Evolutionary conservation across 2,329 filamentous ascomycete species (phyloP), one percentile per base, ranked within the genome.

Genomic region (Botrytis elliptica): DNA sequence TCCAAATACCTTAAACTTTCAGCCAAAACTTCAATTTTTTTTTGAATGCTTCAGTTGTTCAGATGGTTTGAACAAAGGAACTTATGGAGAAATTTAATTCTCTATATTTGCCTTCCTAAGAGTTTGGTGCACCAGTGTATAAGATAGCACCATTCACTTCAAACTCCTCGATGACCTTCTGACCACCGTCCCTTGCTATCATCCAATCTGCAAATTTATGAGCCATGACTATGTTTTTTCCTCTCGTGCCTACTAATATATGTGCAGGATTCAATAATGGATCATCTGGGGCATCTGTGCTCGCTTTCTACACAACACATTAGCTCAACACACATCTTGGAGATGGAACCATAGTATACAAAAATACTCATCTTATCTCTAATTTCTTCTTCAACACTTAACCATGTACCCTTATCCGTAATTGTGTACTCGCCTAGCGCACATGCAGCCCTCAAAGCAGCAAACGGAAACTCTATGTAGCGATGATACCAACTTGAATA

Each of bases 401-500:
- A 77, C 44, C 82, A 84, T 0, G 85, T 86, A 1, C 85, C 85
- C 4, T 82, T 79, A 72, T 87, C 85, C 0, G 84, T 86, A 67
- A 86, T 79, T 0, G 84, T 86, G 75, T 86, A 86, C 74, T 86
- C 84, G 0, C 83, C 77, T 3, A 86, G 78, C 1, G 79, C 73
- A 52, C 82, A 83, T 0, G 85, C 84, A 0, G 83, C 83, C 0
- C 78, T 82, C 4, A 87, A 77, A 5, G 85, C 85, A 74, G 85
- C 83, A 36, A 85, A 82, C 0, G 85, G 85, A 73, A 84, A 86
- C 0, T 82, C 82, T 9, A 84, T 82, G 75, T 82, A 85, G 67
- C 85, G 81, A 75, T 86, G 85, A 69, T 86, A 86, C 85, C 84
- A 86, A 1, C 80, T 83, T 0, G 84, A 84, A 76, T 83, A 83